A percentile compares a stretch with the other conserved stretches of the same genome.
These are phyloP conservation scores for Talaromyces wortmannii DNA, from an alignment of 495 filamentous ascomycete genomes.

Conservation along the genomic window DNA sequence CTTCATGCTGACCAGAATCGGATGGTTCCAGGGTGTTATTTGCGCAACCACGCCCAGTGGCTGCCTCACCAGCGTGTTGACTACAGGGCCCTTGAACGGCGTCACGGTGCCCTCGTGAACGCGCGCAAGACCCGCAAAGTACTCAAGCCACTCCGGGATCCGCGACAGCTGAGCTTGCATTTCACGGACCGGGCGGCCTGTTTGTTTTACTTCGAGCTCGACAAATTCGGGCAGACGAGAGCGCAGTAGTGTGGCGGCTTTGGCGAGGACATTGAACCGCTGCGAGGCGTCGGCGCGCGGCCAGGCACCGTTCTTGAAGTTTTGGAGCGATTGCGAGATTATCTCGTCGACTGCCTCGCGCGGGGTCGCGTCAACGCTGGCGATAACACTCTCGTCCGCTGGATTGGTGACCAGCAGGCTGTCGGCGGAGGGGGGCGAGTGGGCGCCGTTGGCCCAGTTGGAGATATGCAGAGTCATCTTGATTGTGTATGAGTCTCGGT, in stretches of 20 bases:
- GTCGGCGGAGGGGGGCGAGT: conserved; percentile 5
- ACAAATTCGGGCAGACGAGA: conserved; percentile 43
- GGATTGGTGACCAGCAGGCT: conserved; percentile 17
- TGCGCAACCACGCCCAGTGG: conserved; percentile 58
- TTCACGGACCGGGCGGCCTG: conserved; percentile 55
- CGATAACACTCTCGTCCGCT: conserved; percentile 11
- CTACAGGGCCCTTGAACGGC: conserved; percentile 52
- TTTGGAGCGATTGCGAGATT: conserved; percentile 35
- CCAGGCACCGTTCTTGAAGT: conserved; percentile 52
- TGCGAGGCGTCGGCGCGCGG: conserved; percentile 43
- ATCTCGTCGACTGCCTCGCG: conserved; percentile 36
- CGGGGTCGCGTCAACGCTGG: conserved; percentile 45
- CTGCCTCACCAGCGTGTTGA: conserved; percentile 52
- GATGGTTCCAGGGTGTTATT: conserved; percentile 63
- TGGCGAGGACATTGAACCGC: conserved; percentile 50
- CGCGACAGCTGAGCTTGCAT: conserved; percentile 59
- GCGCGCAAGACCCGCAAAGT: conserved; percentile 53
- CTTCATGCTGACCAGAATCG: conserved; percentile 56
- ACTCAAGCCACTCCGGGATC: conserved; percentile 57
- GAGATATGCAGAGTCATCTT: conserved; percentile 7
- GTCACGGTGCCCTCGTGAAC: conserved; percentile 54
- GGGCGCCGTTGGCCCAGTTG: conserved; percentile 22
- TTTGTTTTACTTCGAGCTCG: conserved; percentile 51
- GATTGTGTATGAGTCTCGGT: no score
- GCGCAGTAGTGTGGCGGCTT: conserved; percentile 43